A percentile compares a stretch with the other conserved stretches of the same genome.
These are phyloP conservation scores for Boletus tylopilopsis DNA, from an alignment of 768 basidiomycete genomes.

Conservation along the genomic window DNA sequence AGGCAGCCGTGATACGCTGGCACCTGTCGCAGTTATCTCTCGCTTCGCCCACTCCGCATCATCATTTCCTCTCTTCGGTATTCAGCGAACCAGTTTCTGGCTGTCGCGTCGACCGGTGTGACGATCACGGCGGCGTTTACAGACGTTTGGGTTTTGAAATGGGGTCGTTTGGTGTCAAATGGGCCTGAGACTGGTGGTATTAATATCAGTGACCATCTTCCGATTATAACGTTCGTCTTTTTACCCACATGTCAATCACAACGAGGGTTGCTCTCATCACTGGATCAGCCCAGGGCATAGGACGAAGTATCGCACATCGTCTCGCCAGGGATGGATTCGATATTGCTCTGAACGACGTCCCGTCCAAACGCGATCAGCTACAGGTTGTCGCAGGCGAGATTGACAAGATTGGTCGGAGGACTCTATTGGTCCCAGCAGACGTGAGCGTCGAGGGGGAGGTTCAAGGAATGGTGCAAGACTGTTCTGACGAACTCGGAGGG, in stretches of 20 bases:
- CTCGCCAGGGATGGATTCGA: conserved; percentile 1
- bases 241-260: background rate
- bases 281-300: background rate
- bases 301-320: background rate
- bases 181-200: too few relatives aligned
- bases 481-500: conserved; percentile 33
- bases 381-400: background rate
- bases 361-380: background rate
- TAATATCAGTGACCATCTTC: too few relatives aligned
- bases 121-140: too few relatives aligned
- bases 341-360: conserved; percentile 1
- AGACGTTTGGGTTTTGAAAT: too few relatives aligned
- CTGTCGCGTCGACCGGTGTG: too few relatives aligned
- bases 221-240: background rate
- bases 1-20: too few relatives aligned
- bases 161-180: too few relatives aligned
- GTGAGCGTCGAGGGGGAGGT: conserved; percentile 41
- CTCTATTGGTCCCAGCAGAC: conserved; percentile 30
- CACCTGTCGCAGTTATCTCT: too few relatives aligned
- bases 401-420: conserved; percentile 8
- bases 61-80: too few relatives aligned
- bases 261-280: background rate
- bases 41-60: too few relatives aligned
- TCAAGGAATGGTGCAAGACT: conserved; percentile 33
- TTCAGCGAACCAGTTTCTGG: too few relatives aligned